phyloP scores from a whole-genome alignment of 352 stramenopile species.

The Peronospora destructor region DNA sequence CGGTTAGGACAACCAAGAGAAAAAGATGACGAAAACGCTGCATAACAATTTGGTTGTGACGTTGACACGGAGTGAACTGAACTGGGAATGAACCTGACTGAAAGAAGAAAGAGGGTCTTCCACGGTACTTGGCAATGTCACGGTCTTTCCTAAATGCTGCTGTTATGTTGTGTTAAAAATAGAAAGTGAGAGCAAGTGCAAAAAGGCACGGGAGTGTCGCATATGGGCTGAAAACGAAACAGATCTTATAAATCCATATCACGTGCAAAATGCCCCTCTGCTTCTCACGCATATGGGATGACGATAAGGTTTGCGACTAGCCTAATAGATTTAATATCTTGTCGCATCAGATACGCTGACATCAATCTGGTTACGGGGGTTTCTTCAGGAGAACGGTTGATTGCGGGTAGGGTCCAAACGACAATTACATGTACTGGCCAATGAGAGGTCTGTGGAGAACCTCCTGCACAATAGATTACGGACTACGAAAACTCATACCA shows the following conservation, averaged over 20 bases:
- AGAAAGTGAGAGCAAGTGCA: conserved; percentile 25
- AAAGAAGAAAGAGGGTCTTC: too few relatives aligned
- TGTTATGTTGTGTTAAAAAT: conserved; percentile 25
- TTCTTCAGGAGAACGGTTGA: conserved; percentile 7
- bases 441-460: not conserved
- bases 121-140: conserved; percentile 10
- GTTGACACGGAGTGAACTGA: not conserved
- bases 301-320: too few relatives aligned
- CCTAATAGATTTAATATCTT: too few relatives aligned
- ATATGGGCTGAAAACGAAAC: not conserved
- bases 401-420: conserved; percentile 9
- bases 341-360: too few relatives aligned
- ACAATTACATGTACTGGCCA: conserved; percentile 14
- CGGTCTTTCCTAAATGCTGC: conserved; percentile 1
- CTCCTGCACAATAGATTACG: conserved; percentile 13
- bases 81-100: conserved; percentile 7
- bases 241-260: conserved; percentile 23
- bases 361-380: conserved; percentile 1
- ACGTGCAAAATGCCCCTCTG: not conserved
- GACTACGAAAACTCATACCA: not conserved
- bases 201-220: conserved; percentile 5
- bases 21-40: conserved; percentile 20
- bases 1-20: conserved; percentile 19
- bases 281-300: not conserved
- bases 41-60: conserved; percentile 7